Base-by-base conservation (phyloP, 2,329 filamentous ascomycete species). In the Ophiocordyceps robertsii region DNA sequence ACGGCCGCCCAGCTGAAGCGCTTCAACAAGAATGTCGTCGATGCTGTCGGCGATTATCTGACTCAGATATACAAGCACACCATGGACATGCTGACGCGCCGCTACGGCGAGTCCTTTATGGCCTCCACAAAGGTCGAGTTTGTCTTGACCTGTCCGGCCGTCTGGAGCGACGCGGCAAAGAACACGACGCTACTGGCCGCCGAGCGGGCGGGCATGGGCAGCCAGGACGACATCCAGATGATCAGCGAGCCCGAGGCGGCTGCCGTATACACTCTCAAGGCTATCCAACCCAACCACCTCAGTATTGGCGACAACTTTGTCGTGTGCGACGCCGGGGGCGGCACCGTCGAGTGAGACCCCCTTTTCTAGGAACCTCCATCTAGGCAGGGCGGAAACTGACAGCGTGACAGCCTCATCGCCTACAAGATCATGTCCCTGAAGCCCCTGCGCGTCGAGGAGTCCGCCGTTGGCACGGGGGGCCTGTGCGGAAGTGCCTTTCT, bases 81-180 rank as follows among this genome's bases (percentile, higher is more conserved):
- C 31, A 85, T 87, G 73, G 80, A 87, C 55, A 86, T 80, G 0
- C 67, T 90, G 48, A 82, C 75, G 1, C 69, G 80, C 46, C 69
- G 83, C 38, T 89, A 88, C 55, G 84, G 84, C 51, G 80, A 84
- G 61, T 79, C 77, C 0, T 89, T 90, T 53, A 85, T 89, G 77
- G 73, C 74, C 7, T 77, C 75, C 8, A 88, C 83, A 6, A 79
- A 78, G 52, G 78, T 87, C 33, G 79, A 89, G 47, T 89, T 85
- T 52, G 82, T 90, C 39, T 68, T 92, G 43, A 90, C 84, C 1
- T 85, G 84, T 41, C 85, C 85, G 8, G 85, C 85, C 8, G 83
- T 90, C 8, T 92, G 85, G 85, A 85, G 79, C 21, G 85, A 92
- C 57, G 76, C 82, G 0, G 85, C 84, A n/a, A 90, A 89, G 64